Conservation (phyloP, 495 filamentous ascomycete species). For the Neurospora sp. region DNA sequence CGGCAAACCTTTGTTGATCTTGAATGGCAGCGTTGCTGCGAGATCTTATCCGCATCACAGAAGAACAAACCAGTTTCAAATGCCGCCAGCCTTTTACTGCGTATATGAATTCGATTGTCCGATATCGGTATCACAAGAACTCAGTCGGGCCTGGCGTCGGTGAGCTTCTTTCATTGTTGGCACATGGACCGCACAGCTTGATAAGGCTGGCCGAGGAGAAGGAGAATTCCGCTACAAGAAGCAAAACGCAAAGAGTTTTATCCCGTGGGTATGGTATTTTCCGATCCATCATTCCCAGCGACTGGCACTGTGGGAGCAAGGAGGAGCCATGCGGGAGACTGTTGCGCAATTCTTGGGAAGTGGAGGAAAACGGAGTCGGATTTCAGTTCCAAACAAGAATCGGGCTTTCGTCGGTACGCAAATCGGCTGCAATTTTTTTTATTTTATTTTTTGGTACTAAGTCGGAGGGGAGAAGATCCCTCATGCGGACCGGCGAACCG, state of each 20-base stretch:
- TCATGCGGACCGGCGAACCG: neutral
- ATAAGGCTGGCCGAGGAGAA: neutral
- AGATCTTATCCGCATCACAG: neutral
- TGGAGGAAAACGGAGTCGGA: neutral
- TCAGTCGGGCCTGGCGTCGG: neutral
- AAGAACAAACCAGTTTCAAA: neutral
- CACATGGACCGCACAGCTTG: neutral
- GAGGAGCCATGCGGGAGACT: neutral
- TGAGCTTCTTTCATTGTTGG: neutral
- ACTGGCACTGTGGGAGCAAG: neutral
- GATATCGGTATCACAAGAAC: neutral
- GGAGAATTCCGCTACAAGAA: neutral
- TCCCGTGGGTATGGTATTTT: neutral
- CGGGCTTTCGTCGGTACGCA: neutral
- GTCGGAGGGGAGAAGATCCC: neutral
- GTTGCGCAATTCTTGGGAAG: neutral
- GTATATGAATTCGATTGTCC: neutral
- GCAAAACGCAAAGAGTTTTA: neutral
- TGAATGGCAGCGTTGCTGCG: neutral
- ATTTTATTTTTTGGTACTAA: neutral
- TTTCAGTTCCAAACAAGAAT: neutral
- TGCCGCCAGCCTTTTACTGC: neutral
- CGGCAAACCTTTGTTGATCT: neutral
- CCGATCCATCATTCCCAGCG: neutral
- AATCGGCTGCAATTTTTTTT: neutral